Percentiles rank a stretch among this genome's conserved stretches.
Evolutionary conservation across 2,329 filamentous ascomycete species (phyloP).

Genomic region (Xylariaceae sp.): DNA sequence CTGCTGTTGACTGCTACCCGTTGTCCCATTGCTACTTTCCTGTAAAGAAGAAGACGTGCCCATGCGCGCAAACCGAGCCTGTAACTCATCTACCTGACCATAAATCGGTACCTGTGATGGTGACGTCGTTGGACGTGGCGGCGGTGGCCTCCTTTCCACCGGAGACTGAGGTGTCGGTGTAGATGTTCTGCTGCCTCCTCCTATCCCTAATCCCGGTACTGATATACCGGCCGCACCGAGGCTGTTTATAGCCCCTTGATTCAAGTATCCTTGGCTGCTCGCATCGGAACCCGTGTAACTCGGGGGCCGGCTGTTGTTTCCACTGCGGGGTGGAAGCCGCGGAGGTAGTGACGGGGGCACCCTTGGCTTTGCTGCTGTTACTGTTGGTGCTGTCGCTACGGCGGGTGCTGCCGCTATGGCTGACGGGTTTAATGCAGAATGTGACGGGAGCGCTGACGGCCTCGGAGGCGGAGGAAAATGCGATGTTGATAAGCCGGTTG

Average conservation of each 20-base stretch:
- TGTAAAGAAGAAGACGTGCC: conserved; percentile 26
- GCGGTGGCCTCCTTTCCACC: conserved; percentile 27
- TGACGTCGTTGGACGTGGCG: conserved; percentile 19
- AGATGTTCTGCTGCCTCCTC: conserved; percentile 27
- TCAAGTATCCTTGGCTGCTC: conserved; percentile 34
- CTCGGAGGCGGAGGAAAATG: conserved; percentile 69
- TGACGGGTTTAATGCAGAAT: not conserved
- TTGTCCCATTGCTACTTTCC: not conserved
- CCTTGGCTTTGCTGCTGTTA: conserved; percentile 11
- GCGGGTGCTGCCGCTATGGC: not conserved
- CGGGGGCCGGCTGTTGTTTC: conserved; percentile 42
- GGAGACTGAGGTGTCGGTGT: conserved; percentile 27
- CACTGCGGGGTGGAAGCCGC: conserved; percentile 61
- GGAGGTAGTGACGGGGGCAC: conserved; percentile 56
- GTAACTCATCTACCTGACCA: conserved; percentile 58
- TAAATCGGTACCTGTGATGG: conserved; percentile 10
- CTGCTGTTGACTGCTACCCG: conserved; percentile 38
- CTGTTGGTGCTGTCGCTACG: not conserved
- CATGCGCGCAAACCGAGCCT: conserved; percentile 59
- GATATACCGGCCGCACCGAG: conserved; percentile 70
- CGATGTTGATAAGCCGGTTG: conserved; percentile 63
- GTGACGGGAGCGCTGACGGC: not conserved
- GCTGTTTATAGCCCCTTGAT: conserved; percentile 56
- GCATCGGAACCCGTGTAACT: conserved; percentile 19
- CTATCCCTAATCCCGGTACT: conserved; percentile 73